Base-by-base conservation (phyloP, 441 rosid species). In the Euphorbia corollata region DNA sequence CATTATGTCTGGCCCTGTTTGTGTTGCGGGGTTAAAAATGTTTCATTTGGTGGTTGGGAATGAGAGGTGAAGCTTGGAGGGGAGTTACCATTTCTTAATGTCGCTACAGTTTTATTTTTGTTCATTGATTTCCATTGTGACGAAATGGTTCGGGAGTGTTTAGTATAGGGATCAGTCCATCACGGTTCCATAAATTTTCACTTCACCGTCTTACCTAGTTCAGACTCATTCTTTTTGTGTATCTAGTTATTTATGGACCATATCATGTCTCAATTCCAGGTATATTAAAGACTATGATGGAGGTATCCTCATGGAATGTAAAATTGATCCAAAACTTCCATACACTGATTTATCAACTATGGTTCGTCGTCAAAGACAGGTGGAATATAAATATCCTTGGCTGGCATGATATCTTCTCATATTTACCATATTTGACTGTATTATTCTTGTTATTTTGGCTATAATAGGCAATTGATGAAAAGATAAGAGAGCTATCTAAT, bases 241-340 rank as follows among this genome's bases (percentile, higher is more conserved):
- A 18, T 36, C 13, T 68, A 63, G 18, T 64, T 59, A 53, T 45
- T 45, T 48, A 8, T 39, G 34, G 34, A 48, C 19, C 59, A 23
- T 77, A 16, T 45, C 20, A 6, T 69, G 27, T 54, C 61, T 48
- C 18, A 60, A 63, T 75, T 72, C 54, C 71, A 92, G 98, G 75
- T 92, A 85, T 70, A 92, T 95, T 68, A 95, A 92, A 84, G 99
- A 95, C 73, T 95, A 92, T 86, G 99, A 92, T 76, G 99, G 99
- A 58, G 97, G 97, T 60, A 89, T 95, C 72, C 92, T 95, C 32
- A 95, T 92, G 98, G 99, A 95, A 78, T 95, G 98, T 84, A 92
- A 87, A 85, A 92, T 95, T 65, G 91, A 88, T 79, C 97, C 95
- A 64, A 92, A 90, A 80, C 99, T 95, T 82, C 98, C 97, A 12